phyloP scores from a whole-genome alignment of 2,329 filamentous ascomycete genomes.

The Ilyonectria mors-panacis region DNA sequence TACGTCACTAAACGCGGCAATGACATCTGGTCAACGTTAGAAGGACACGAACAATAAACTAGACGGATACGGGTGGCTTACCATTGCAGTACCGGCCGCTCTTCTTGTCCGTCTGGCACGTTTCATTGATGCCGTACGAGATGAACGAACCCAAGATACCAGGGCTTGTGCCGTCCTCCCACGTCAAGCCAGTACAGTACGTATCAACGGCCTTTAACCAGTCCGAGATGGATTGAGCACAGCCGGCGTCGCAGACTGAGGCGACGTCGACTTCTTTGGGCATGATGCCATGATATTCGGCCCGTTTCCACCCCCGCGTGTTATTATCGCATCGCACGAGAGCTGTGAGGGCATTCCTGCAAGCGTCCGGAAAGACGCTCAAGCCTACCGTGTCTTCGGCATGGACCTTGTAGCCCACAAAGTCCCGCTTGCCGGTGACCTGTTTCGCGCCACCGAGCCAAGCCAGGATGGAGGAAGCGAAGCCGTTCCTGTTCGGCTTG shows the following conservation, averaged over 20 bases:
- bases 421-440: slow-evolving; percentile 27
- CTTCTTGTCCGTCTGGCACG: slow-evolving; percentile 29
- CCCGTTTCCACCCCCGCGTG: slow-evolving; percentile 4
- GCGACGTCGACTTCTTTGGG: slow-evolving; percentile 9
- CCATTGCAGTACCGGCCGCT: slow-evolving; percentile 34
- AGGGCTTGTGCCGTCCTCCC: neutral
- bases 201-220: slow-evolving; percentile 14
- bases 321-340: slow-evolving; percentile 19
- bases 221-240: slow-evolving; percentile 13
- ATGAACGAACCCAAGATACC: slow-evolving; percentile 10
- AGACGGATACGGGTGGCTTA: slow-evolving; percentile 11
- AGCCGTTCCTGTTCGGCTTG: slow-evolving; percentile 37
- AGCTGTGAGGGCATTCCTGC: slow-evolving; percentile 26
- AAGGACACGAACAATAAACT: slow-evolving; percentile 1
- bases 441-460: slow-evolving; percentile 36
- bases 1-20: slow-evolving; percentile 35
- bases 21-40: slow-evolving; percentile 32
- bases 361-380: slow-evolving; percentile 18
- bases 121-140: slow-evolving; percentile 29
- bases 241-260: slow-evolving; percentile 22
- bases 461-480: slow-evolving; percentile 38
- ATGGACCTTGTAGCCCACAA: slow-evolving; percentile 32
- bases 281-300: slow-evolving; percentile 14
- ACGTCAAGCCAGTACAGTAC: neutral
- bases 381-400: neutral